Conservation (phyloP, 2,329 filamentous ascomycete species). For the Fusarium ambrosium region DNA sequence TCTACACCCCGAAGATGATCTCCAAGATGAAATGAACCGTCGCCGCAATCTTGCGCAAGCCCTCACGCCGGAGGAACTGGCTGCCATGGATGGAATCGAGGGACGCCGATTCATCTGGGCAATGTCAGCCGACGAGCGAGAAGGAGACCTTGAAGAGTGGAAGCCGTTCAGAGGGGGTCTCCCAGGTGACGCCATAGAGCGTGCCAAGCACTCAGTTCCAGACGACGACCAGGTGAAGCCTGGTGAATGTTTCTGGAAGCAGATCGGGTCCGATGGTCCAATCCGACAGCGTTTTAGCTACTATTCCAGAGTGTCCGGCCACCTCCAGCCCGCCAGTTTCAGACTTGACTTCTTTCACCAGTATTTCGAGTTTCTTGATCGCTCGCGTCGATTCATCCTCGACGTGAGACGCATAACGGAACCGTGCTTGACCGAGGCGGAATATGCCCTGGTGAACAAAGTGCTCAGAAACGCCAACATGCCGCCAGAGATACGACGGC, state of each 20-base stretch:
- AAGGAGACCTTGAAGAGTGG: neutral
- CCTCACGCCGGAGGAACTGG: neutral
- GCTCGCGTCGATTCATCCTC: constrained; percentile 24
- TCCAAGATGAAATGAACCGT: neutral
- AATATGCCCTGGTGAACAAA: neutral
- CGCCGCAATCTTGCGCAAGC: neutral
- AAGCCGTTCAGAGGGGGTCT: neutral
- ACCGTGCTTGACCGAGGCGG: neutral
- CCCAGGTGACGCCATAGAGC: neutral
- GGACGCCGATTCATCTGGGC: neutral
- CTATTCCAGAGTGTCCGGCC: neutral
- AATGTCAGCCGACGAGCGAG: neutral
- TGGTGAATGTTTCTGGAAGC: neutral
- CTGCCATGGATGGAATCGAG: too few species aligned
- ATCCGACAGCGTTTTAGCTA: constrained; percentile 4
- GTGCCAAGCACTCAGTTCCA: neutral
- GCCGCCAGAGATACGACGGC: neutral
- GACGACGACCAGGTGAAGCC: neutral
- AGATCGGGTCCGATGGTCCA: constrained; percentile 3
- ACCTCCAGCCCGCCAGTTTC: neutral
- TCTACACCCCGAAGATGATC: neutral
- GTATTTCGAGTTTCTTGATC: constrained; percentile 9
- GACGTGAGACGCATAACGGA: constrained; percentile 13
- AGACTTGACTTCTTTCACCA: neutral
- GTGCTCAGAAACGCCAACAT: neutral